Base-by-base conservation (phyloP, 805 yeast species). In the Lipomyces orientalis region DNA sequence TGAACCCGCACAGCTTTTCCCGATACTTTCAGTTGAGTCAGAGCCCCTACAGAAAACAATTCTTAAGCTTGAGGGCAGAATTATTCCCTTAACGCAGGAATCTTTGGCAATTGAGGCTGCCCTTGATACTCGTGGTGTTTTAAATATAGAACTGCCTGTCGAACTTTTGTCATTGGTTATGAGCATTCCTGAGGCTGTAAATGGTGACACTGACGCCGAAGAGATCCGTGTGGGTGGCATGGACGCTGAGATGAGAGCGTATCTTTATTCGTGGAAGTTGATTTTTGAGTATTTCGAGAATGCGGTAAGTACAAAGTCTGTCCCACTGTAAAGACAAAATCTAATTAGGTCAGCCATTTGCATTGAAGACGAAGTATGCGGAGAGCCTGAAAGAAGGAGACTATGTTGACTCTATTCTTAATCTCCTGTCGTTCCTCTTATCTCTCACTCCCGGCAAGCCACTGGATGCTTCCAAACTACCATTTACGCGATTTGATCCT, bases 201-300 rank as follows among this genome's bases (percentile, higher is more conserved):
- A 65, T 14, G 70, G 57, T 8, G 64, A 55, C 5, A 14, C 56
- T 56, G 64, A 37, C 4, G 35, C 59, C 6, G 62, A 62, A 8
- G 65, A 61, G 25, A 33, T 58, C 22, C n/a, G 56, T n/a, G 49
- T 46, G 2, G 25, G 34, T 8, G 72, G 73, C 5, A 54, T 64
- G 59, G 64, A 58, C 12, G 57, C 52, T 4, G 56, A 37, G 14
- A 56, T 64, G 56, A 51, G 71, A 75, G 82, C 57, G 74, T 89
- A 85, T 74, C 71, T 89, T 43, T 88, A 90, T 88, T 79, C 86
- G 64, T 93, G 97, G 96, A 79, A 79, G 68, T 79, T 91, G 63
- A 76, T 90, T 0, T 82, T 90, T 69, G 80, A 79, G 35, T 87
- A 87, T 76, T 90, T 92, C 75, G 82, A 84, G 61, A 86, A 87